Conservation (phyloP, 257 asterid species). For the Jasminum sambac region DNA sequence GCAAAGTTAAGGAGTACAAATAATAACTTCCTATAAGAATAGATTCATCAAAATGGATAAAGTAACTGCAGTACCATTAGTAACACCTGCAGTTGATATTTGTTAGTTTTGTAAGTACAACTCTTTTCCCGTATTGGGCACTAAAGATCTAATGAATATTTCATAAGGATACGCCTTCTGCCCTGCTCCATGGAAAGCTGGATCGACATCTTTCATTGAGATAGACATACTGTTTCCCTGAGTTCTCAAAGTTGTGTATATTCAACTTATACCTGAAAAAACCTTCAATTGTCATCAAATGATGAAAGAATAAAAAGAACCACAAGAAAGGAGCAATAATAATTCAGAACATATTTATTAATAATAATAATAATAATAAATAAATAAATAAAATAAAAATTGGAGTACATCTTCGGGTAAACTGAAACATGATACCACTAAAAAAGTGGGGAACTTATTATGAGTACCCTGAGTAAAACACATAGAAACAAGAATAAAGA, state of each 20-base stretch:
- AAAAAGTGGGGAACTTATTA: conserved; percentile 1
- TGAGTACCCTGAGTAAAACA: conserved; percentile 13
- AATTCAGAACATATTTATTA: not conserved
- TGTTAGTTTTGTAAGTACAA: not conserved
- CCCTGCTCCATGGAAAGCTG: conserved; percentile 96
- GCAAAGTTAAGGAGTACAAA: conserved; percentile 55
- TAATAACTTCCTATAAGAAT: conserved; percentile 13
- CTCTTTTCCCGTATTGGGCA: not conserved
- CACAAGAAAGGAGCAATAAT: conserved; percentile 2
- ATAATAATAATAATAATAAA: no score
- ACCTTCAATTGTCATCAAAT: conserved; percentile 7
- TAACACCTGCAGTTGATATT: not conserved
- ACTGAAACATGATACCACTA: conserved; percentile 1
- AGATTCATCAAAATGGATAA: conserved; percentile 22
- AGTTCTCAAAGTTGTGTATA: conserved; percentile 23
- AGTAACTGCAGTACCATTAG: conserved; percentile 7
- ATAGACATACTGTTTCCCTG: conserved; percentile 62
- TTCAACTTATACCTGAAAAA: conserved; percentile 42
- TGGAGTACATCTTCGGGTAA: conserved; percentile 12
- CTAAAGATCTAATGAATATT: conserved; percentile 13
- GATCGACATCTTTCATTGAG: conserved; percentile 88
- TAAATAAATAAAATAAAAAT: conserved; percentile 14
- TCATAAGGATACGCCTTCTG: conserved; percentile 89
- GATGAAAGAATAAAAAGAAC: conserved; percentile 10
- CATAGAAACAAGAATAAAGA: not conserved